Conservation (phyloP, 495 filamentous ascomycete species). For the Neurospora tetraspora region DNA sequence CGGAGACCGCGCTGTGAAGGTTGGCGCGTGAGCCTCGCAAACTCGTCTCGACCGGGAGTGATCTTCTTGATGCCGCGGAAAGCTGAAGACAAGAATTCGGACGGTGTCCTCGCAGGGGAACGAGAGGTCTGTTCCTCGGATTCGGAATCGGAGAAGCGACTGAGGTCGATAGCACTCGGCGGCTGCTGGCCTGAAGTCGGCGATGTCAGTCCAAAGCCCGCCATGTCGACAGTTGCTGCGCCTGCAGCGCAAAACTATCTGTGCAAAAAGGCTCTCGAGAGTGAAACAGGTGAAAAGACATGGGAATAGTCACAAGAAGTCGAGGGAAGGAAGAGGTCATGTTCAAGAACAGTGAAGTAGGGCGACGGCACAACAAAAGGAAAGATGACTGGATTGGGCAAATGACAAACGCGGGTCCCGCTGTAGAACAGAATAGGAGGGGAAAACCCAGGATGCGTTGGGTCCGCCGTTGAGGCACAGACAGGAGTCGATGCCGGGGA, state of each 20-base stretch:
- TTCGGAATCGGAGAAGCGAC: constrained; percentile 28
- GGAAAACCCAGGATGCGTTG: constrained; percentile 5
- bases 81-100: constrained; percentile 38
- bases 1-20: constrained; percentile 24
- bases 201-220: constrained; percentile 22
- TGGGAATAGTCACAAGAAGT: background rate
- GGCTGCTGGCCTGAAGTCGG: constrained; percentile 19
- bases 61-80: constrained; percentile 41
- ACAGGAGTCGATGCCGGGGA: constrained; percentile 5
- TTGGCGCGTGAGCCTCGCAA: constrained; percentile 18
- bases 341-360: background rate
- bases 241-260: constrained; percentile 1
- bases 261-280: background rate
- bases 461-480: constrained; percentile 17
- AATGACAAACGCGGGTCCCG: background rate
- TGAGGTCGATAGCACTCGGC: constrained; percentile 12
- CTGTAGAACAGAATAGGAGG: background rate
- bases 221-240: constrained; percentile 16
- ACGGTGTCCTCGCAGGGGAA: constrained; percentile 22
- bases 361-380: background rate
- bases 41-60: constrained; percentile 30
- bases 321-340: background rate
- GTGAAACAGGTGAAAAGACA: background rate
- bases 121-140: constrained; percentile 26
- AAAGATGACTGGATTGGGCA: background rate